These are phyloP conservation scores for Yamadazyma blattariae DNA, from an alignment of 1,139 yeast genomes.

Conservation along the genomic window DNA sequence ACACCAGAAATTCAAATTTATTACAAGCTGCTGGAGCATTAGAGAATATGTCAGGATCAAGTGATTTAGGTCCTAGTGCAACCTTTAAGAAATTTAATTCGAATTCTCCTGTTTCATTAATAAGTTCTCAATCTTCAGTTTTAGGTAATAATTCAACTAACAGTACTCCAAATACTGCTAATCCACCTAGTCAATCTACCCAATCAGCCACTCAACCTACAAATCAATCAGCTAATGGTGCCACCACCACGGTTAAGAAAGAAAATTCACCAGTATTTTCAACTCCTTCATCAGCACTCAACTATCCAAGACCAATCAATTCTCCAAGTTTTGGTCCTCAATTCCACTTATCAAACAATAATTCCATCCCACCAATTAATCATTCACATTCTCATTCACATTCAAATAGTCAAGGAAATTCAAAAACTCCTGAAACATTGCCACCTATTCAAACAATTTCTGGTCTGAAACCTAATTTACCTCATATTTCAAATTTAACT, in stretches of 20 bases:
- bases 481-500: constrained; percentile 23
- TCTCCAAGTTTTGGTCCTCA: constrained; percentile 50
- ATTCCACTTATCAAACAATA: constrained; percentile 23
- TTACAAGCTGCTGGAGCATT: constrained; percentile 60
- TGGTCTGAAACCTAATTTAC: constrained; percentile 20
- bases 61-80: constrained; percentile 47
- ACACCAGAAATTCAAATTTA: constrained; percentile 26
- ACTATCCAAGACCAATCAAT: constrained; percentile 19
- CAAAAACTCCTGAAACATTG: constrained; percentile 22
- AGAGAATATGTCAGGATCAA: constrained; percentile 44
- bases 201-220: background rate
- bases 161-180: background rate
- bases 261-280: constrained; percentile 22
- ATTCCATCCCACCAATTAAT: background rate
- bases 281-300: constrained; percentile 37
- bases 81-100: constrained; percentile 27
- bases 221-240: background rate
- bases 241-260: constrained; percentile 9
- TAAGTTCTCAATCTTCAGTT: constrained; percentile 16
- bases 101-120: constrained; percentile 24
- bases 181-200: background rate
- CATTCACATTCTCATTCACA: background rate
- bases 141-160: background rate
- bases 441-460: constrained; percentile 37
- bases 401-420: constrained; percentile 18